phyloP scores from a whole-genome alignment of 2,329 filamentous ascomycete genomes.

The Cladosporium sp. region DNA sequence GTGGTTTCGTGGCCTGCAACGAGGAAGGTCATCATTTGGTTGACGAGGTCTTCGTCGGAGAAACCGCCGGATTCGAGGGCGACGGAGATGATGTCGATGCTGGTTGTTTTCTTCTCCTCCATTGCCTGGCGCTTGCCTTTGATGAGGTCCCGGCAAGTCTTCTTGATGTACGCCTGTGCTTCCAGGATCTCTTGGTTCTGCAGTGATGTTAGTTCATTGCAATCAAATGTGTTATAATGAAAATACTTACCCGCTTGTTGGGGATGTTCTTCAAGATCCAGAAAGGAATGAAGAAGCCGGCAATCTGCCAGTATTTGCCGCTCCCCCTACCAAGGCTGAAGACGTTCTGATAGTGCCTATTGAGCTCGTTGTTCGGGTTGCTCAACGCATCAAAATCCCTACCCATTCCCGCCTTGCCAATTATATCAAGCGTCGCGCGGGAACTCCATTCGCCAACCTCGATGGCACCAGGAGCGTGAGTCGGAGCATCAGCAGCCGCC shows the following conservation, averaged over 20 bases:
- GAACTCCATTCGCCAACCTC: conserved; percentile 43
- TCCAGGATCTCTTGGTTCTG: conserved; percentile 56
- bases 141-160: conserved; percentile 63
- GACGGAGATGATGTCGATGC: conserved; percentile 70
- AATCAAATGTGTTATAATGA: no score
- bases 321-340: conserved; percentile 41
- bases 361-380: conserved; percentile 47
- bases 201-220: conserved; percentile 29
- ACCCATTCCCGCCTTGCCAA: conserved; percentile 52
- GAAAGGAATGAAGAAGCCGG: conserved; percentile 43
- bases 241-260: conserved; percentile 37
- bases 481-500: conserved; percentile 9
- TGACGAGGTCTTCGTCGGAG: conserved; percentile 70
- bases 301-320: conserved; percentile 51
- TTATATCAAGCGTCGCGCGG: conserved; percentile 53
- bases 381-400: conserved; percentile 50
- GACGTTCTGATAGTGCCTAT: conserved; percentile 45
- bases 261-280: conserved; percentile 61
- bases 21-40: conserved; percentile 67
- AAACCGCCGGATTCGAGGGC: conserved; percentile 72
- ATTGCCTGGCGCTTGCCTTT: conserved; percentile 59
- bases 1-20: conserved; percentile 60
- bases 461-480: conserved; percentile 31
- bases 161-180: conserved; percentile 55
- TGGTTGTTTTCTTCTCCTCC: conserved; percentile 30